Conservation (phyloP, 495 filamentous ascomycete species). For the Daldinia vernicosa region DNA sequence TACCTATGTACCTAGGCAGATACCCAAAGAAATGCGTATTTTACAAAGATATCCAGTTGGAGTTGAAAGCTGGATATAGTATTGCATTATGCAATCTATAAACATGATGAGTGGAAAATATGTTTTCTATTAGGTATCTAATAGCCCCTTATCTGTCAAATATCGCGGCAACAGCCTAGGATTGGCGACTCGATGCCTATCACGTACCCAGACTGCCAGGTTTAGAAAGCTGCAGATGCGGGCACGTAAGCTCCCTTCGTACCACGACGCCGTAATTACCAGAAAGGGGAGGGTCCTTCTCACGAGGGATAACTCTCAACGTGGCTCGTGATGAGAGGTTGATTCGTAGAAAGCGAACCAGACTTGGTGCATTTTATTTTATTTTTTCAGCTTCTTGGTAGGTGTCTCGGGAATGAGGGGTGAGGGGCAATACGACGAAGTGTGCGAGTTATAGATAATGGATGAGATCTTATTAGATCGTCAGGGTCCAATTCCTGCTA, state of each 20-base stretch:
- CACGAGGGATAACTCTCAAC: slow-evolving; percentile 12
- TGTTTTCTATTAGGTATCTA: slow-evolving; percentile 27
- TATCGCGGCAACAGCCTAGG: slow-evolving; percentile 1
- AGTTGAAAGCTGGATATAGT: not conserved
- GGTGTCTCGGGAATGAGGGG: slow-evolving; percentile 6
- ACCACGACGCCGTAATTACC: slow-evolving; percentile 9
- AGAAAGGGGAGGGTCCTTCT: slow-evolving; percentile 4
- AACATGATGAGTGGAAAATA: not conserved
- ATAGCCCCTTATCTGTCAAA: slow-evolving; percentile 7
- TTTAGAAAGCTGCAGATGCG: slow-evolving; percentile 13
- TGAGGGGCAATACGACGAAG: not conserved
- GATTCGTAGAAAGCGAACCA: not conserved
- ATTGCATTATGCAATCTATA: not conserved
- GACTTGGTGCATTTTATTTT: not conserved
- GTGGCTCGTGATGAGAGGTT: slow-evolving; percentile 37
- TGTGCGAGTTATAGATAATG: slow-evolving; percentile 3
- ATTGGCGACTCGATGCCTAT: not conserved
- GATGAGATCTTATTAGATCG: slow-evolving; percentile 35
- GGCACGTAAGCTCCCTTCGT: slow-evolving; percentile 30
- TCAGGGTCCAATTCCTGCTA: slow-evolving; percentile 35
- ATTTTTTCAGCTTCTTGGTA: not conserved
- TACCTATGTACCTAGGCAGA: slow-evolving; percentile 9
- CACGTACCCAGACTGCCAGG: not conserved
- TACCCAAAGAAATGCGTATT: not conserved
- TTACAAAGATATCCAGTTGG: not conserved